Evolutionary conservation across 352 stramenopile genomes (phyloP).

Genomic region (Phytopythium boreale): DNA sequence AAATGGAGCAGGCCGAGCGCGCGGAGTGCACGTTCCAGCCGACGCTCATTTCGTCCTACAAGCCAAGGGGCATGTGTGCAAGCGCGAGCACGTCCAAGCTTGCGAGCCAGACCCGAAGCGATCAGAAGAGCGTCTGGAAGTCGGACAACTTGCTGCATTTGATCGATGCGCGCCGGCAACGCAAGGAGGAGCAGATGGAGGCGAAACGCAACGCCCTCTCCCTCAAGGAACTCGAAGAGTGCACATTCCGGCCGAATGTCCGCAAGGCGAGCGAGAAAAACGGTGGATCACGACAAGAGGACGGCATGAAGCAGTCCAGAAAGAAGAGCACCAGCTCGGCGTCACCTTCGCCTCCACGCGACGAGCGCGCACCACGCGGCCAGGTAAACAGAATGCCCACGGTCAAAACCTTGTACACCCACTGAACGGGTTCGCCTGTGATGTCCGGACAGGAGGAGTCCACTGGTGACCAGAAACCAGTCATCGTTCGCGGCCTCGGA

Average conservation of each 20-base stretch:
- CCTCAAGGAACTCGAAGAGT: constrained; percentile 70
- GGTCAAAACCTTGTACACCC: background rate
- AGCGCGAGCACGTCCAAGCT: constrained; percentile 45
- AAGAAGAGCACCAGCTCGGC: constrained; percentile 8
- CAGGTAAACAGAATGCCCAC: constrained; percentile 9
- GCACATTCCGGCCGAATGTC: constrained; percentile 77
- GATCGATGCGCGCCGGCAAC: constrained; percentile 59
- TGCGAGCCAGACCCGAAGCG: constrained; percentile 17
- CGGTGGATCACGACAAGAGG: background rate
- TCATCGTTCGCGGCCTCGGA: constrained; percentile 77
- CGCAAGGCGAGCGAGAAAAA: constrained; percentile 13
- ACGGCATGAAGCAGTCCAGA: background rate
- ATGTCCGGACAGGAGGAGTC: background rate
- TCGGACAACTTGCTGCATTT: constrained; percentile 65
- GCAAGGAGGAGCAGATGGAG: constrained; percentile 56
- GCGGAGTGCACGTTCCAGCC: constrained; percentile 73
- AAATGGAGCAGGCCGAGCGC: constrained; percentile 63
- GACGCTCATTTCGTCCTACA: constrained; percentile 29
- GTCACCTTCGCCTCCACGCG: constrained; percentile 14
- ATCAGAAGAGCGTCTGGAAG: constrained; percentile 36
- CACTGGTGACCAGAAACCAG: constrained; percentile 21
- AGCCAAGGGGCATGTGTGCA: constrained; percentile 14
- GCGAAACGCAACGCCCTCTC: constrained; percentile 54
- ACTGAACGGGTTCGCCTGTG: too few relatives aligned
- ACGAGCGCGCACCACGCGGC: background rate